Evolutionary conservation across 2,329 filamentous ascomycete genomes (phyloP).

Genomic region (Pseudocercospora ulei): DNA sequence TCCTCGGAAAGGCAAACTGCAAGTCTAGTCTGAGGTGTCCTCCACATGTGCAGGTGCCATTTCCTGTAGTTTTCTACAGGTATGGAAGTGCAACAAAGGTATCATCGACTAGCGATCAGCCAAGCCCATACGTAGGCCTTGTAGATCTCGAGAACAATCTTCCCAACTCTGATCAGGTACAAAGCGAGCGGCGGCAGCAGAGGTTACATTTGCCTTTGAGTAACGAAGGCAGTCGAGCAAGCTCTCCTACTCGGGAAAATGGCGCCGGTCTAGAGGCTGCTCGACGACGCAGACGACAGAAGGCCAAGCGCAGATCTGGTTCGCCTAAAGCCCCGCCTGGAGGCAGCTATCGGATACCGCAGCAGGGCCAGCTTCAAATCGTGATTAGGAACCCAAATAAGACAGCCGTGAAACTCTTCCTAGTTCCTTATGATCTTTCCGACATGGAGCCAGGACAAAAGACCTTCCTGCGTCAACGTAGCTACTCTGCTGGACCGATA

Average conservation of each 20-base stretch:
- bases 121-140: slow-evolving; percentile 89
- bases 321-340: slow-evolving; percentile 63
- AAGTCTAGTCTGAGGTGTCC: slow-evolving; percentile 77
- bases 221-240: slow-evolving; percentile 28
- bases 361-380: slow-evolving; percentile 89
- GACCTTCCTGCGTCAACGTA: slow-evolving; percentile 89
- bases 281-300: slow-evolving; percentile 36
- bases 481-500: slow-evolving; percentile 78
- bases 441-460: slow-evolving; percentile 93
- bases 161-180: slow-evolving; percentile 30
- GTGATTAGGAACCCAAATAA: slow-evolving; percentile 98
- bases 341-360: slow-evolving; percentile 86
- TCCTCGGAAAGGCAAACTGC: slow-evolving; percentile 79
- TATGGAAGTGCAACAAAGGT: slow-evolving; percentile 60
- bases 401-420: slow-evolving; percentile 89
- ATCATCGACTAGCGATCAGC: slow-evolving; percentile 62
- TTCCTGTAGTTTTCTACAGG: slow-evolving; percentile 93
- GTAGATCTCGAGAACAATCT: slow-evolving; percentile 82
- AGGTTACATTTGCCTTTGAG: slow-evolving; percentile 16
- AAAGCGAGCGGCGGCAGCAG: slow-evolving; percentile 31
- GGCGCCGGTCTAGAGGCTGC: slow-evolving; percentile 23
- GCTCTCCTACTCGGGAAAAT: slow-evolving; percentile 25
- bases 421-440: slow-evolving; percentile 82
- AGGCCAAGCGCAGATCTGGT: slow-evolving; percentile 49
- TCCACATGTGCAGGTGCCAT: slow-evolving; percentile 78